phyloP scores from a whole-genome alignment of 2,329 filamentous ascomycete species.

The Aphanoascus verrucosus region DNA sequence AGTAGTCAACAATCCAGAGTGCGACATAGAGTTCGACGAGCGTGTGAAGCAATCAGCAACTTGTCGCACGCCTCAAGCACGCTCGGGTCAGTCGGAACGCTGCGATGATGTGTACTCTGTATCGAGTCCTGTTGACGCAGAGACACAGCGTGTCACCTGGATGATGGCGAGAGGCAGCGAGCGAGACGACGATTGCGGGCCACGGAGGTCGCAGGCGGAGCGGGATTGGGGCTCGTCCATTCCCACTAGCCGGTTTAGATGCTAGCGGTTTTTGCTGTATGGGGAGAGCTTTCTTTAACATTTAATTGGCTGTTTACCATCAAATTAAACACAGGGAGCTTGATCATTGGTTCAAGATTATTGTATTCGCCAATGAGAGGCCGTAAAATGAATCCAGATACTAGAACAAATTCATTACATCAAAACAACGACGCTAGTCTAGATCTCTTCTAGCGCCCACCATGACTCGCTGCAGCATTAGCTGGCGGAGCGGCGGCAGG shows the following conservation, averaged over 20 bases:
- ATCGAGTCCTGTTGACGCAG: too few relatives aligned
- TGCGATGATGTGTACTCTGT: too few relatives aligned
- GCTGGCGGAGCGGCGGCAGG: conserved; percentile 2
- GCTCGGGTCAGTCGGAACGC: too few relatives aligned
- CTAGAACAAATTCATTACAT: too few relatives aligned
- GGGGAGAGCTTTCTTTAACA: neutral
- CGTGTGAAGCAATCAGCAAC: neutral
- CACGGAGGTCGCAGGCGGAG: conserved; percentile 4
- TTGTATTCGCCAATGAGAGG: too few relatives aligned
- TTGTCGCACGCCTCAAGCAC: neutral
- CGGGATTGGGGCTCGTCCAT: neutral
- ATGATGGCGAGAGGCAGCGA: neutral
- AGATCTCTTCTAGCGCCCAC: neutral
- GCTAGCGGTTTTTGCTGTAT: too few relatives aligned
- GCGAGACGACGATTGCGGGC: neutral
- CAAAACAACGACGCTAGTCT: too few relatives aligned
- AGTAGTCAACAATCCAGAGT: neutral
- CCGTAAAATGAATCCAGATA: too few relatives aligned
- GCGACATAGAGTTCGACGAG: neutral
- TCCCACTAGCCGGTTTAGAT: neutral
- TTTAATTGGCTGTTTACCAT: neutral
- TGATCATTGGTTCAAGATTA: too few relatives aligned
- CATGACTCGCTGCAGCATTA: neutral
- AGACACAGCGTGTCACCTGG: neutral
- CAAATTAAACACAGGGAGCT: too few relatives aligned